phyloP scores from a whole-genome alignment of 2,329 filamentous ascomycete species.

The Aspergillus luchuensis region DNA sequence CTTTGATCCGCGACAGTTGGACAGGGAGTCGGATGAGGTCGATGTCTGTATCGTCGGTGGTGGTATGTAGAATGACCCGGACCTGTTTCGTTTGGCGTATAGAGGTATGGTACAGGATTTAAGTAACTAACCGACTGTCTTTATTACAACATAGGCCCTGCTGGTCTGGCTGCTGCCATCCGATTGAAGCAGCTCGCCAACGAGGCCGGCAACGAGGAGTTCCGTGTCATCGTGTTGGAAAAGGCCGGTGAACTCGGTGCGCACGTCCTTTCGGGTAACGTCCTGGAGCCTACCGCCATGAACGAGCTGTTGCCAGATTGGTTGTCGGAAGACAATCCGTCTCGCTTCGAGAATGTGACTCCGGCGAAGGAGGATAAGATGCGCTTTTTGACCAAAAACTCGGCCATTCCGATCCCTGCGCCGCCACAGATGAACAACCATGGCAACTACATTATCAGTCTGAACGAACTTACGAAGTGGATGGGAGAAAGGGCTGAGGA shows the following conservation, averaged over 20 bases:
- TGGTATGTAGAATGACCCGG: constrained; percentile 50
- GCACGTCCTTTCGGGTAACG: constrained; percentile 93
- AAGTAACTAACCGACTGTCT: constrained; percentile 9
- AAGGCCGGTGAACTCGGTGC: constrained; percentile 94
- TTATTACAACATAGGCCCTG: constrained; percentile 62
- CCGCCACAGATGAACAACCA: constrained; percentile 98
- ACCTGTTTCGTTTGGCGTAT: neutral
- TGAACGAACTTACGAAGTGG: constrained; percentile 96
- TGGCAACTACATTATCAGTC: constrained; percentile 94
- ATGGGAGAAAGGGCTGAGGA: constrained; percentile 95
- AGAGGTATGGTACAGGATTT: neutral
- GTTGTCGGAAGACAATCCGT: constrained; percentile 84
- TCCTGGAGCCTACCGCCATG: constrained; percentile 85
- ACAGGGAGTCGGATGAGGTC: constrained; percentile 89
- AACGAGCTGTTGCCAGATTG: constrained; percentile 92
- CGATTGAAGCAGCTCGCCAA: constrained; percentile 93
- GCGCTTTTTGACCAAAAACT: constrained; percentile 86
- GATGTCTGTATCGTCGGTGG: constrained; percentile 97
- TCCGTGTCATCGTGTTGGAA: constrained; percentile 87
- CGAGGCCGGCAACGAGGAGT: constrained; percentile 92
- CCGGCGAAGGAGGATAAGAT: constrained; percentile 82
- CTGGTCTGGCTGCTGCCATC: constrained; percentile 89
- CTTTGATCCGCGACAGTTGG: constrained; percentile 69
- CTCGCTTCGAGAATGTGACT: constrained; percentile 83
- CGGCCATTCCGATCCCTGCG: constrained; percentile 75